Evolutionary conservation across 306 rosid species (phyloP), one percentile per base, ranked within the genome.

Genomic region (Inga leiocalycina): DNA sequence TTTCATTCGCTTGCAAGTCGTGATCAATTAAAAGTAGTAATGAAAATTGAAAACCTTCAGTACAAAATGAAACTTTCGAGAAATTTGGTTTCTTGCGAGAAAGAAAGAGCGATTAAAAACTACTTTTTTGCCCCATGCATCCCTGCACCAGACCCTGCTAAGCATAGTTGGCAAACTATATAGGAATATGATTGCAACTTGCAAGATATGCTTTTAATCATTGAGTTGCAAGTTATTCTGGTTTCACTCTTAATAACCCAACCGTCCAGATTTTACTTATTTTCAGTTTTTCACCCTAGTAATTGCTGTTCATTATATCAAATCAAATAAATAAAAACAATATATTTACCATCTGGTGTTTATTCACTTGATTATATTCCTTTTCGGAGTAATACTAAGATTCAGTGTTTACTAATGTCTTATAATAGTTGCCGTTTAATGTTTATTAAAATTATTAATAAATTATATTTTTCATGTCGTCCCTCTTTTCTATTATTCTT

Each of bases 131-230:
- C 67, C 4, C 41, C 77, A 34, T 79, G 80, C 78, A 71, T 76
- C 43, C 71, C 5, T 34, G 43, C 20, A 45, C 41, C 35, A 56
- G 80, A 80, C 80, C 51, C 68, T 49, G 5, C 48, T 43, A 45
- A 44, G 80, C 85, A 64, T 81, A 80, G 70, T 71, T 77, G 83
- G 78, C 81, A 69, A 77, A 83, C 71, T 69, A 56, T 14, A 49
- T 49, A 14, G 10, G 81, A 49, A 68, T 57, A 48, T 82, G 71
- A 75, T 68, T 20, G 30, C 64, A 57, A 57, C 30, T 57, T 68
- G 72, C 62, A 79, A 77, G 67, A 20, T 76, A 77, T 80, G 57
- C 81, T 68, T 66, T 76, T 71, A 71, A 44, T 66, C 48, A 76
- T 46, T 59, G 62, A 54, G 39, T 57, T 77, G 37, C 30, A 22